These are phyloP conservation scores for Elongisporangium senticosum DNA, from an alignment of 352 stramenopile species.

Conservation along the genomic window DNA sequence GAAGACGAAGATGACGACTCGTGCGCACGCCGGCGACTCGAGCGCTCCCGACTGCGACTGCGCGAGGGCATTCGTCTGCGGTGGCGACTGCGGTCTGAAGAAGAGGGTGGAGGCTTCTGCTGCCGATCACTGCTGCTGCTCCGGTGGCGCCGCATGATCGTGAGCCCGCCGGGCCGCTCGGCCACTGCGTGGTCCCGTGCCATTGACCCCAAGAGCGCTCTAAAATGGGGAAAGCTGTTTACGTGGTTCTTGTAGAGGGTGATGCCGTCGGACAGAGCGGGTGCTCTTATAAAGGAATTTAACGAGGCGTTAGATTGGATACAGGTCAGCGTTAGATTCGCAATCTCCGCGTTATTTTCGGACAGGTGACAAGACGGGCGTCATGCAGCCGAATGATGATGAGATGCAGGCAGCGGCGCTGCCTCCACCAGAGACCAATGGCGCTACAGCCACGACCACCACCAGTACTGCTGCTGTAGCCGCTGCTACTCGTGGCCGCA, in stretches of 20 bases:
- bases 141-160: constrained; percentile 5
- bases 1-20: constrained; percentile 4
- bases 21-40: constrained; percentile 1
- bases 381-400: background rate
- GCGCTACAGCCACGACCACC: background rate
- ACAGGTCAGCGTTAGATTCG: background rate
- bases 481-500: background rate
- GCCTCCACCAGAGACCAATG: background rate
- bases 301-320: constrained; percentile 1
- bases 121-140: constrained; percentile 3
- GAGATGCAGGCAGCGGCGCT: background rate
- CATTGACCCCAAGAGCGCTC: background rate
- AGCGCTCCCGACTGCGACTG: constrained; percentile 9
- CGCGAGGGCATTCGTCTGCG: constrained; percentile 6
- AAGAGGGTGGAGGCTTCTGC: background rate
- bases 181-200: background rate
- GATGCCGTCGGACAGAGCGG: background rate
- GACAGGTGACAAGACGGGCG: background rate
- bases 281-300: constrained; percentile 1
- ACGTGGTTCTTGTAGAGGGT: background rate
- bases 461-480: background rate
- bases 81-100: constrained; percentile 1
- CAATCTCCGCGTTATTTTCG: background rate
- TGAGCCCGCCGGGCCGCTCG: constrained; percentile 2
- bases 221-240: background rate